Evolutionary conservation across 225 moss, liverwort and hornwort genomes (phyloP), one percentile per base, ranked within the genome.

Genomic region (Marchantia polymorpha): DNA sequence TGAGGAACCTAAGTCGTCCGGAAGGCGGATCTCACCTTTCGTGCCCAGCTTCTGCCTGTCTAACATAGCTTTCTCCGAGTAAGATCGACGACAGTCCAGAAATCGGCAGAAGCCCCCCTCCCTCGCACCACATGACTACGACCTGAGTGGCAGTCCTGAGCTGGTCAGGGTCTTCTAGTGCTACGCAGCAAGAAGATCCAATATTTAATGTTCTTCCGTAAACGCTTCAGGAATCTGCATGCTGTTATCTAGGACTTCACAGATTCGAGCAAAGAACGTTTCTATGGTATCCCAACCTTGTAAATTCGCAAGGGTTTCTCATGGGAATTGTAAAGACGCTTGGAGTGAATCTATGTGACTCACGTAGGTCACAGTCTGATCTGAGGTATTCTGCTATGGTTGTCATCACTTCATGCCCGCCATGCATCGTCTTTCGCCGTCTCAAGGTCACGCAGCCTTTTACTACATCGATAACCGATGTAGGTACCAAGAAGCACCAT

Each of bases 401-500:
- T 64, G 17, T 22, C 30, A 49, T 70, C 19, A 70, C 10, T 54
- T 86, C 80, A 87, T 16, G 84, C 87, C 56, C 84, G 83, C 87
- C 87, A 87, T 19, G 84, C 87, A 47, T 76, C 80, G 55, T 84
- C 87, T 80, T 87, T 87, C 4, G 82, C 78, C 79, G 49, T 80
- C 77, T 87, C 87, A 58, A 87, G 84, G 75, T 77, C 79, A 47
- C 79, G 81, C 27, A 87, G 56, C 52, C 76, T 82, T 30, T 77
- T 70, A 68, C 78, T 79, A 66, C 79, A 87, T 12, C 64, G 65
- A 76, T 61, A 63, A 23, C 87, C 87, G 60, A 87, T 79, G 25
- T 81, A 51, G 53, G 74, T 53, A 67, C 87, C 87, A 51, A 87
- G 4, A 59, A 82, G 48, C n/a, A 87, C 84, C 87, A 84, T 84